These are phyloP conservation scores for Vaccinium vitisidaea DNA, from an alignment of 148 eudicot genomes.

Conservation along the genomic window DNA sequence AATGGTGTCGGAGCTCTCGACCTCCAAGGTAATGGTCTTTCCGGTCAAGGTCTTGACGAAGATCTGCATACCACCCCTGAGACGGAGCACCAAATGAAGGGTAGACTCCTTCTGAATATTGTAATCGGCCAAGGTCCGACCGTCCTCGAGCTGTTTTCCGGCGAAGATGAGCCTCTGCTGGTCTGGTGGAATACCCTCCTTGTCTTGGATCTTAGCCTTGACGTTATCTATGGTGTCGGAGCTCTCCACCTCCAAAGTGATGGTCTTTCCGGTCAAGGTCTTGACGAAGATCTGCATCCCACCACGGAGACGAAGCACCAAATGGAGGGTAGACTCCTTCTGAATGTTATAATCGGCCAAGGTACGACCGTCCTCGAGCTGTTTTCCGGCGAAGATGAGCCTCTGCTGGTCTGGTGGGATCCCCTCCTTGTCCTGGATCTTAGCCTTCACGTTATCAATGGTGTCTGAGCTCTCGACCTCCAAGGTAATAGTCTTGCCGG, in stretches of 20 bases:
- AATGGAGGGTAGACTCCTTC: too few relatives aligned
- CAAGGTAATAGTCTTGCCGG: too few relatives aligned
- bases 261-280: background rate
- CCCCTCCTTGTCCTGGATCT: too few relatives aligned
- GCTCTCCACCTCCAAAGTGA: background rate
- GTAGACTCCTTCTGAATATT: background rate
- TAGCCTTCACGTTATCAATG: too few relatives aligned
- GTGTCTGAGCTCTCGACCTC: too few relatives aligned
- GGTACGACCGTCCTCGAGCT: too few relatives aligned
- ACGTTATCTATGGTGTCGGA: background rate
- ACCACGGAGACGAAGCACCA: background rate
- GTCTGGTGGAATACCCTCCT: background rate
- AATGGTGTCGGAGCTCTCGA: background rate
- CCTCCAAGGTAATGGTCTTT: background rate
- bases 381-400: too few relatives aligned
- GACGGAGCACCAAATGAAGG: background rate
- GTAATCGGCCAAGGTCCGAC: background rate
- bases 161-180: conserved; percentile 2
- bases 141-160: background rate
- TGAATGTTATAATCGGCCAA: too few relatives aligned
- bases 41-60: background rate
- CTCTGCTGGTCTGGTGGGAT: too few relatives aligned
- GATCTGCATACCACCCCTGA: background rate
- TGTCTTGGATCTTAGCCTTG: background rate
- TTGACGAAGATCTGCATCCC: background rate